These are phyloP conservation scores for Aspergillus caelatus DNA, from an alignment of 2,329 filamentous ascomycete genomes.

Conservation along the genomic window DNA sequence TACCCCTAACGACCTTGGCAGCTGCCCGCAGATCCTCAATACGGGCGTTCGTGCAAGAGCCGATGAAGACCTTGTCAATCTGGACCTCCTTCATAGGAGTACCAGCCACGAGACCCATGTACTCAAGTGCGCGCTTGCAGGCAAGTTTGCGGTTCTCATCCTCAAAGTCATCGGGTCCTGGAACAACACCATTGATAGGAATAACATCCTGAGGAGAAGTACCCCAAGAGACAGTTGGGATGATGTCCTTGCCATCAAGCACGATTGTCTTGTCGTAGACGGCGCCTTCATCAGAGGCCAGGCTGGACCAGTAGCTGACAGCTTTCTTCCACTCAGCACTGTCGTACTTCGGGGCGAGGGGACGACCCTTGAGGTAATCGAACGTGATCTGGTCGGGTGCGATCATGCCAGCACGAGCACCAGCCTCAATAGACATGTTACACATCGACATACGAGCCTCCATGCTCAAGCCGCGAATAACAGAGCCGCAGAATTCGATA, in stretches of 20 bases:
- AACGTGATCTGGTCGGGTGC: slow-evolving; percentile 93
- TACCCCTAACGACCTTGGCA: slow-evolving; percentile 81
- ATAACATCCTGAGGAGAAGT: slow-evolving; percentile 95
- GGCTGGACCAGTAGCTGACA: slow-evolving; percentile 80
- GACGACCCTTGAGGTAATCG: slow-evolving; percentile 89
- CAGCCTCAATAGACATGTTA: slow-evolving; percentile 98
- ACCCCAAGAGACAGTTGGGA: slow-evolving; percentile 94
- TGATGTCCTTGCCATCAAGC: slow-evolving; percentile 89
- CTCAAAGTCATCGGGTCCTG: slow-evolving; percentile 83
- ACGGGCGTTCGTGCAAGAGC: slow-evolving; percentile 94
- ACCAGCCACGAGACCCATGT: slow-evolving; percentile 89
- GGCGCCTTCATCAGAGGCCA: slow-evolving; percentile 84
- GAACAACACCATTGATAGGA: slow-evolving; percentile 89
- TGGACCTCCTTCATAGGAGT: slow-evolving; percentile 89
- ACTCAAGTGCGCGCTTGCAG: slow-evolving; percentile 82
- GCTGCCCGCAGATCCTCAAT: slow-evolving; percentile 94
- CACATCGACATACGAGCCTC: slow-evolving; percentile 99
- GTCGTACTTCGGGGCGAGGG: slow-evolving; percentile 81
- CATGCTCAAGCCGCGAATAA: slow-evolving; percentile 87
- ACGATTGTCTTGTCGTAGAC: slow-evolving; percentile 88
- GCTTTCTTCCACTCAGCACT: slow-evolving; percentile 90
- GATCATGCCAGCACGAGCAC: slow-evolving; percentile 94
- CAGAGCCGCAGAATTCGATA: slow-evolving; percentile 96
- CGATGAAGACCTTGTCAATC: slow-evolving; percentile 96
- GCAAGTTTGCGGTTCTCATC: slow-evolving; percentile 78